These are phyloP conservation scores for Tagetes patula DNA, from an alignment of 129 eudicot species.

Conservation along the genomic window DNA sequence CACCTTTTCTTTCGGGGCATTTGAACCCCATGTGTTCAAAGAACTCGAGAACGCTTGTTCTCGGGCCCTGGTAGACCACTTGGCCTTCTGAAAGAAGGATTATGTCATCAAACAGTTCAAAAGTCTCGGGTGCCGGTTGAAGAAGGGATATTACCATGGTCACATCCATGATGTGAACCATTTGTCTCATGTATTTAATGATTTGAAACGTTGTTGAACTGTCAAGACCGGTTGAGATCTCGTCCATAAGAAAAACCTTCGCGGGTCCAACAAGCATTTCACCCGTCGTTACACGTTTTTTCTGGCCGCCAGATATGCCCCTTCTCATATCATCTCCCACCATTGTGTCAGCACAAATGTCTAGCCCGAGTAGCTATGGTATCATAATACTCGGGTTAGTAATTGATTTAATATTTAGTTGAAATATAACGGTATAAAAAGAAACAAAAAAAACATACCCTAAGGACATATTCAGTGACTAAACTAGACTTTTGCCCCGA, in stretches of 20 bases:
- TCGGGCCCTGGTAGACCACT: constrained; percentile 82
- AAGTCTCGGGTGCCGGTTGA: constrained; percentile 89
- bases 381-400: constrained; percentile 19
- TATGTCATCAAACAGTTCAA: constrained; percentile 71
- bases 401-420: not conserved
- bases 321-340: constrained; percentile 90
- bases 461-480: constrained; percentile 71
- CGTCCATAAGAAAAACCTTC: constrained; percentile 81
- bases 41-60: constrained; percentile 64
- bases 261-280: constrained; percentile 90
- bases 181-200: constrained; percentile 70
- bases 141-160: constrained; percentile 84
- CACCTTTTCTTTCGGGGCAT: constrained; percentile 89
- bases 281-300: constrained; percentile 85
- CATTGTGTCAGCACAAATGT: constrained; percentile 74
- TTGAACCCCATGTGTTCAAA: constrained; percentile 68
- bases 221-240: constrained; percentile 85
- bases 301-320: constrained; percentile 90
- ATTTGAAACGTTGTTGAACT: constrained; percentile 89
- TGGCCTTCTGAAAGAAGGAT: constrained; percentile 80
- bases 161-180: constrained; percentile 75
- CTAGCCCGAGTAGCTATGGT: constrained; percentile 67
- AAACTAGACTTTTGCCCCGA: constrained; percentile 71
- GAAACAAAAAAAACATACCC: constrained; percentile 38
- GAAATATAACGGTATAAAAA: not conserved